These are phyloP conservation scores for Passiflora organensis DNA, from an alignment of 345 rosid genomes.

Conservation along the genomic window DNA sequence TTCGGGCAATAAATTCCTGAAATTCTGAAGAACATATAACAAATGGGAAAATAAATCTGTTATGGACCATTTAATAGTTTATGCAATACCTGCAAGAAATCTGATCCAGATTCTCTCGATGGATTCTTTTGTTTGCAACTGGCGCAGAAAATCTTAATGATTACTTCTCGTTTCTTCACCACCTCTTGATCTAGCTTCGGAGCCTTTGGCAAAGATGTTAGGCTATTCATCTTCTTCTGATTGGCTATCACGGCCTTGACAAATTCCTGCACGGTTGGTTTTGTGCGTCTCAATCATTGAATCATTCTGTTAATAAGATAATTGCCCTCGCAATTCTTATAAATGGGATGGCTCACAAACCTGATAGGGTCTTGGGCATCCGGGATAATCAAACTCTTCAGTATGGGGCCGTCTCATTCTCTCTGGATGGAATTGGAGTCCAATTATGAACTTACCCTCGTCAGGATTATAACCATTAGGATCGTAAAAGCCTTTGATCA, in stretches of 20 bases:
- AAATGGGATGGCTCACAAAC: conserved; percentile 15
- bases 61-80: no score
- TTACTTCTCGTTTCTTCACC: no score
- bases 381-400: conserved; percentile 67
- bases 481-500: conserved; percentile 89
- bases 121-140: no score
- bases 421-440: conserved; percentile 89
- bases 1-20: no score
- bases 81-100: no score
- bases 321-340: neutral
- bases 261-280: conserved; percentile 50
- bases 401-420: conserved; percentile 55
- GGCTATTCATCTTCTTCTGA: conserved; percentile 63
- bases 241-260: conserved; percentile 80
- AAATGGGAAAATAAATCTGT: no score
- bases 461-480: conserved; percentile 65
- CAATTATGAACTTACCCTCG: conserved; percentile 78
- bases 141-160: no score
- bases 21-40: no score
- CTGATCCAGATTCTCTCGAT: no score
- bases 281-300: neutral
- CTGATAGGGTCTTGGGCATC: conserved; percentile 78
- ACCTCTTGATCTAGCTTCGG: no score
- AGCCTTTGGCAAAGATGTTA: conserved; percentile 36
- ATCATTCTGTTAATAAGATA: no score